Evolutionary conservation across 2,329 filamentous ascomycete genomes (phyloP), one percentile per base, ranked within the genome.

Genomic region (Aspergillus intermedius): DNA sequence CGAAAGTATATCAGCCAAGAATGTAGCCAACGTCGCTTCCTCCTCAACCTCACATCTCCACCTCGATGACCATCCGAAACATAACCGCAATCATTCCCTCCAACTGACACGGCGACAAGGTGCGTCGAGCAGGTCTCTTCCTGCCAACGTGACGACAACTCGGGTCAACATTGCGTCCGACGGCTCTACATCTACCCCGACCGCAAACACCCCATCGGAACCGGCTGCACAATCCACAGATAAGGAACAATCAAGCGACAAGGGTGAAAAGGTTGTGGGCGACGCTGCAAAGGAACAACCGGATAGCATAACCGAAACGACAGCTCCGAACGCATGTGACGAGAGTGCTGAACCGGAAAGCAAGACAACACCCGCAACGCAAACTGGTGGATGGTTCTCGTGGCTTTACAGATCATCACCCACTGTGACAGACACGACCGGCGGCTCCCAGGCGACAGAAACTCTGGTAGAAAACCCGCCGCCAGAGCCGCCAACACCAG

Each of bases 1-100:
- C 58, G 74, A 76, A 61, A 76, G 71, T 58, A 75, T 75, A 44
- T 72, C 71, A 44, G 66, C 70, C 39, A 66, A 66, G 51, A 66
- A 64, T 51, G 57, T 61, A 49, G 61, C 66, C 39, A 66, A 69
- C 52, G 50, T 62, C 17, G 60, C 62, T 21, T 57, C 60, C 30
- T 64, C 68, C 19, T 63, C 66, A 41, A 55, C 61, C 41, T 59
- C 60, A 37, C 56, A 61, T 28, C 53, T 63, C 35, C 55, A 61
- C 25, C 54, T 63, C 42, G 53, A 60, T 37, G 53, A 60, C 34
- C 49, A 53, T 30, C 43, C 59, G 30, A 64, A 57, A 50, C 57
- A 59, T 30, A 53, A 49, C 35, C 60, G 64, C 48, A 55, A 67
- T 25, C 65, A 67, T 32, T 70, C 71, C 4, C 58, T 74, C n/a